phyloP scores from a whole-genome alignment of 2,329 filamentous ascomycete genomes.

The Arthrobotrys entomopaga region DNA sequence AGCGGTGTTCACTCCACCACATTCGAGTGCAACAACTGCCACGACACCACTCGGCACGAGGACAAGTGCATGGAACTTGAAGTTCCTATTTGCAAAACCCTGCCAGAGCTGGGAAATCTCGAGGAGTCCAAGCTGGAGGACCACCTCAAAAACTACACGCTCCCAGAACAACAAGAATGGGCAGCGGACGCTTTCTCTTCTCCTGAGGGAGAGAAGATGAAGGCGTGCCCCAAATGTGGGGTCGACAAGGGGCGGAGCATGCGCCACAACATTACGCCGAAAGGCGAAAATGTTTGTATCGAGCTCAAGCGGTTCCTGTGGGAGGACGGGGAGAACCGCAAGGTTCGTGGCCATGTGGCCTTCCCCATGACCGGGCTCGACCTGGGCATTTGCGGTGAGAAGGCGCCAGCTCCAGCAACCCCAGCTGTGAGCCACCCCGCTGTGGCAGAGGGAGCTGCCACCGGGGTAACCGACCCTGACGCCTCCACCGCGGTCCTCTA shows the following conservation, averaged over 20 bases:
- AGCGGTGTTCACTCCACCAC: conserved; percentile 34
- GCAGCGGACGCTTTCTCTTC: conserved; percentile 21
- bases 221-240: conserved; percentile 40
- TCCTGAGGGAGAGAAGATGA: conserved; percentile 14
- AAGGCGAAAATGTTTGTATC: conserved; percentile 40
- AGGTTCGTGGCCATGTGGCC: conserved; percentile 38
- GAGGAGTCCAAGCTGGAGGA: conserved; percentile 17
- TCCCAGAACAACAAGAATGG: conserved; percentile 40
- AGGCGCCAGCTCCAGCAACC: not conserved
- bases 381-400: conserved; percentile 7
- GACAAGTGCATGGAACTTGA: conserved; percentile 51
- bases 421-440: not conserved
- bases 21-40: conserved; percentile 51
- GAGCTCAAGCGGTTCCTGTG: conserved; percentile 50
- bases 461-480: not conserved
- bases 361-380: conserved; percentile 40
- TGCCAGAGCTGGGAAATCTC: conserved; percentile 25
- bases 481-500: conserved; percentile 12
- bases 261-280: conserved; percentile 38
- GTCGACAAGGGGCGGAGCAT: conserved; percentile 40
- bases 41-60: conserved; percentile 30
- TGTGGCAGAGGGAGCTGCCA: not conserved
- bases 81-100: conserved; percentile 40
- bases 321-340: conserved; percentile 42
- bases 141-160: conserved; percentile 37